These are phyloP conservation scores for Trichophaea hybrida DNA, from an alignment of 2,329 filamentous ascomycete genomes.

Conservation along the genomic window DNA sequence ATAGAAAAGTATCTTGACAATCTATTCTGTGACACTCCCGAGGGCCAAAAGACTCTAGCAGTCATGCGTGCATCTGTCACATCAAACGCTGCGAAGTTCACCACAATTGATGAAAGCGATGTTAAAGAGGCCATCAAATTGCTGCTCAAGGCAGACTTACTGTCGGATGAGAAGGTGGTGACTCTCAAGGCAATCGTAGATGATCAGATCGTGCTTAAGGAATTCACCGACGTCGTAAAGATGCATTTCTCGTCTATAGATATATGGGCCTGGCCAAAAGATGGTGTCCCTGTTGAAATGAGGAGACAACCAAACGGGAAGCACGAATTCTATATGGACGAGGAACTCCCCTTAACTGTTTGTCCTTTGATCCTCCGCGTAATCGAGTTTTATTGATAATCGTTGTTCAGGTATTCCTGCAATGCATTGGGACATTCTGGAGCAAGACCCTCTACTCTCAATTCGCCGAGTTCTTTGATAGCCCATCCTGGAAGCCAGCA, in stretches of 20 bases:
- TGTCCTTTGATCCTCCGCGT: no score
- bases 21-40: slow-evolving; percentile 36
- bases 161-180: slow-evolving; percentile 39
- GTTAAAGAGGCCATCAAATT: slow-evolving; percentile 32
- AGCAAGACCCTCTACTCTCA: neutral
- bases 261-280: slow-evolving; percentile 39
- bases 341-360: slow-evolving; percentile 42
- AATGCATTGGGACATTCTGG: neutral
- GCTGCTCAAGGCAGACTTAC: slow-evolving; percentile 38
- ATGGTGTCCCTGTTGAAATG: slow-evolving; percentile 37
- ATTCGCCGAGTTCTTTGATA: neutral
- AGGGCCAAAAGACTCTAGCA: slow-evolving; percentile 34
- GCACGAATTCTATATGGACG: slow-evolving; percentile 46
- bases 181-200: slow-evolving; percentile 39
- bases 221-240: slow-evolving; percentile 44
- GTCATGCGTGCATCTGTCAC: slow-evolving; percentile 29
- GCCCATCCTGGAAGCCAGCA: neutral
- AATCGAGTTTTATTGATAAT: neutral
- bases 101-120: slow-evolving; percentile 19
- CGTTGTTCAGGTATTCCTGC: neutral
- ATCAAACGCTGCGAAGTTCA: slow-evolving; percentile 29
- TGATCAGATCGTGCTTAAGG: slow-evolving; percentile 38
- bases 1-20: slow-evolving; percentile 39
- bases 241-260: slow-evolving; percentile 40
- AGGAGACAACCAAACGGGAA: slow-evolving; percentile 43